Evolutionary conservation across 345 rosid species (phyloP).

Genomic region (Noccaea caerulescens): DNA sequence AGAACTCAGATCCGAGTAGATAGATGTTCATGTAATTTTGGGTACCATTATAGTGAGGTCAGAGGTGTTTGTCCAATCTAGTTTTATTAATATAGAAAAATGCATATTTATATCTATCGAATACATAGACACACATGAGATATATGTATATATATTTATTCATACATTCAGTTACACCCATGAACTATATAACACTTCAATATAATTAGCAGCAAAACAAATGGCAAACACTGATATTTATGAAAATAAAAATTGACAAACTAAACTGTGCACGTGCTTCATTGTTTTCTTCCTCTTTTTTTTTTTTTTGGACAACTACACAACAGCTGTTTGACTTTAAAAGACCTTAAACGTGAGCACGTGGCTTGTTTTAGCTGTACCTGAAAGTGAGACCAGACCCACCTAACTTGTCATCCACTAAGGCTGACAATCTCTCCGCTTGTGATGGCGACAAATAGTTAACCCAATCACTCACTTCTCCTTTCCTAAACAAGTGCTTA

Average conservation of each 20-base stretch:
- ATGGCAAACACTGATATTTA: constrained; percentile 22
- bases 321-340: constrained; percentile 10
- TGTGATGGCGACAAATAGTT: constrained; percentile 52
- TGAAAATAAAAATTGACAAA: constrained; percentile 20
- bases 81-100: neutral
- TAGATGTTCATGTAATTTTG: constrained; percentile 5
- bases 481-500: constrained; percentile 57
- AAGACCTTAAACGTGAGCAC: constrained; percentile 1
- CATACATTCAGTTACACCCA: constrained; percentile 7
- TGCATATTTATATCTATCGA: too few relatives aligned
- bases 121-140: too few relatives aligned
- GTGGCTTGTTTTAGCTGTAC: constrained; percentile 36
- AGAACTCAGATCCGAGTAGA: neutral
- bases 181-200: neutral
- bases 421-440: constrained; percentile 42
- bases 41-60: constrained; percentile 13
- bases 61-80: neutral
- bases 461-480: constrained; percentile 52
- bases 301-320: constrained; percentile 3
- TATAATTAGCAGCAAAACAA: neutral
- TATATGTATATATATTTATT: too few relatives aligned
- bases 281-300: constrained; percentile 7
- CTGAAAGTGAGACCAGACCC: constrained; percentile 59
- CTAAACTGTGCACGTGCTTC: constrained; percentile 26
- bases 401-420: constrained; percentile 53